Conservation (phyloP, 257 asterid genomes). For the Vinca minor region DNA sequence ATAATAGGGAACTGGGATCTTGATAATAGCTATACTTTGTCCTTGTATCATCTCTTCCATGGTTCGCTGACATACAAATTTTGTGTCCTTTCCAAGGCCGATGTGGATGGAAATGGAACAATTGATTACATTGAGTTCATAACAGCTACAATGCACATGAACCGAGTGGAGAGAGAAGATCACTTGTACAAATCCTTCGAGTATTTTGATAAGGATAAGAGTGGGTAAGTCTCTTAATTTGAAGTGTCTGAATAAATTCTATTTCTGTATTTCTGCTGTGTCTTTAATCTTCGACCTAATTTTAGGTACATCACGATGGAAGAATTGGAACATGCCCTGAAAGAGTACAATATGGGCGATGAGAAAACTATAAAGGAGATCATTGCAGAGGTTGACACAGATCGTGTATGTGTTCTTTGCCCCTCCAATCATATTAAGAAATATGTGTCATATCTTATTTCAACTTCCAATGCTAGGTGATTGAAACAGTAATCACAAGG, state of each 20-base stretch:
- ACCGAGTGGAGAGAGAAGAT: constrained; percentile 85
- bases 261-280: constrained; percentile 9
- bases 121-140: constrained; percentile 83
- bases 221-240: constrained; percentile 53
- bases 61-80: neutral
- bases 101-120: constrained; percentile 83
- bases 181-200: constrained; percentile 75
- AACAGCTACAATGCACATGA: constrained; percentile 93
- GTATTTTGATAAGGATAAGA: constrained; percentile 82
- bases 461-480: neutral
- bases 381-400: constrained; percentile 88
- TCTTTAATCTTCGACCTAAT: constrained; percentile 19
- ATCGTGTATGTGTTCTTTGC: constrained; percentile 35
- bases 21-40: neutral
- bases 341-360: constrained; percentile 75
- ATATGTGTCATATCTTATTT: neutral
- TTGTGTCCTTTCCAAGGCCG: constrained; percentile 49
- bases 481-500: neutral
- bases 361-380: constrained; percentile 76
- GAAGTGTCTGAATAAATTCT: constrained; percentile 5
- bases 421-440: constrained; percentile 1
- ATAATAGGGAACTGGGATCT: neutral
- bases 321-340: constrained; percentile 75
- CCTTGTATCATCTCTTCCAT: neutral
- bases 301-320: constrained; percentile 72